Evolutionary conservation across 1,284 basidiomycete species (phyloP), one percentile per base, ranked within the genome.

Genomic region (Taiwanofungus camphoratus): DNA sequence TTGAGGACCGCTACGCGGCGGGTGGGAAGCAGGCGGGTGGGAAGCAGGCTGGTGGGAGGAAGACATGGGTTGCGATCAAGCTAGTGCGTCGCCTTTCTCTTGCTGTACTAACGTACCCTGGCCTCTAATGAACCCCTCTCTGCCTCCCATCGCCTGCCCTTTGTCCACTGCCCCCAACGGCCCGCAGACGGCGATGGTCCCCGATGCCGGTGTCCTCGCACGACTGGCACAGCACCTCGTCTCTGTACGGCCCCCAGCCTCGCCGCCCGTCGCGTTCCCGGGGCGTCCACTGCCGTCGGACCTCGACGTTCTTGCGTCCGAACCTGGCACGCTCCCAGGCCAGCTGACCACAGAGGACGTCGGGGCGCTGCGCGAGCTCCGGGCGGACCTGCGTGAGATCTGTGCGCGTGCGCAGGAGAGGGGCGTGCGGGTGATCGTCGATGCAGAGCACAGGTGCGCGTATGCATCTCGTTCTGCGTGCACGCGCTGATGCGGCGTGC

Each of bases 31-130:
- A n/a, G n/a, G n/a, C n/a, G n/a, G n/a, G n/a, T n/a, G n/a, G n/a
- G n/a, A n/a, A n/a, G n/a, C n/a, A n/a, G n/a, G 27, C 2, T 20
- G 31, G 3, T 3, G 69, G 68, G n/a, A 63, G 87, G 20, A 73
- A 76, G 49, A 90, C 88, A 0, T 88, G 84, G 76, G 83, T 93
- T 29, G 88, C 91, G 0, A 63, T 93, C 30, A 93, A 93, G 63
- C 65, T 90, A 48, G 87, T 84, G 54, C 49, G 78, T 57, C 3
- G 13, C 11, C 11, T 18, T 20, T 22, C 19, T 36, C n/a, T n/a
- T n/a, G n/a, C n/a, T n/a, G n/a, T n/a, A n/a, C n/a, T n/a, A n/a
- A n/a, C n/a, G n/a, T n/a, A n/a, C n/a, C 24, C 27, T 30, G 32
- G 19, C 24, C 15, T 33, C 29, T 37, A n/a, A 22, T 39, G 30